These are phyloP conservation scores for Emmonsiellopsis sp. DNA, from an alignment of 2,329 filamentous ascomycete species.

Conservation along the genomic window DNA sequence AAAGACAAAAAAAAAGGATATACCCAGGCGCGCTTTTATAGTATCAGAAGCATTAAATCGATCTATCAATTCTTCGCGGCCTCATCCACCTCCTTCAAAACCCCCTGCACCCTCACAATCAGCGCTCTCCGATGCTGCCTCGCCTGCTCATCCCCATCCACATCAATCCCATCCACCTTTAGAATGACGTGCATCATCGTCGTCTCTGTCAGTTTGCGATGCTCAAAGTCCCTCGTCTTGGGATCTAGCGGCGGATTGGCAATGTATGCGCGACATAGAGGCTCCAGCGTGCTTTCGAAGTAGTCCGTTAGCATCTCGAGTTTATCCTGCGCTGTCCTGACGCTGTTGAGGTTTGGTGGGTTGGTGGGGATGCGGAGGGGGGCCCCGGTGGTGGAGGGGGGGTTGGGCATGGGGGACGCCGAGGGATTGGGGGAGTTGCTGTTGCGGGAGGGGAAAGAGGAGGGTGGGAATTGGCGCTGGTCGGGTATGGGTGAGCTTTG, in stretches of 20 bases:
- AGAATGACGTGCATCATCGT: slow-evolving; percentile 34
- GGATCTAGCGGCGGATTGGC: slow-evolving; percentile 29
- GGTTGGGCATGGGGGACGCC: slow-evolving; percentile 8
- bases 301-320: slow-evolving; percentile 28
- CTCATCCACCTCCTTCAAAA: slow-evolving; percentile 30
- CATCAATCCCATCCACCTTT: slow-evolving; percentile 62
- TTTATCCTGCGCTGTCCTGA: slow-evolving; percentile 27
- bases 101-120: slow-evolving; percentile 32
- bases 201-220: slow-evolving; percentile 35
- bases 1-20: too few species aligned
- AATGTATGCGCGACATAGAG: slow-evolving; percentile 30
- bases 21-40: not conserved
- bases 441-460: slow-evolving; percentile 3
- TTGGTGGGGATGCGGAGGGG: slow-evolving; percentile 17
- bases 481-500: slow-evolving; percentile 18
- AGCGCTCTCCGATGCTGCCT: slow-evolving; percentile 39
- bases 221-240: slow-evolving; percentile 32
- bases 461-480: slow-evolving; percentile 9
- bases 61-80: slow-evolving; percentile 12
- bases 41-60: not conserved
- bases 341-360: slow-evolving; percentile 19
- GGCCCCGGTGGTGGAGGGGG: slow-evolving; percentile 8
- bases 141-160: slow-evolving; percentile 54
- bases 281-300: slow-evolving; percentile 28
- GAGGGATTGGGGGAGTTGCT: slow-evolving; percentile 14